Percentiles rank a stretch among this genome's conserved stretches.
Evolutionary conservation across 2,329 filamentous ascomycete genomes (phyloP).

Genomic region (Sodiomyces alkalinus): DNA sequence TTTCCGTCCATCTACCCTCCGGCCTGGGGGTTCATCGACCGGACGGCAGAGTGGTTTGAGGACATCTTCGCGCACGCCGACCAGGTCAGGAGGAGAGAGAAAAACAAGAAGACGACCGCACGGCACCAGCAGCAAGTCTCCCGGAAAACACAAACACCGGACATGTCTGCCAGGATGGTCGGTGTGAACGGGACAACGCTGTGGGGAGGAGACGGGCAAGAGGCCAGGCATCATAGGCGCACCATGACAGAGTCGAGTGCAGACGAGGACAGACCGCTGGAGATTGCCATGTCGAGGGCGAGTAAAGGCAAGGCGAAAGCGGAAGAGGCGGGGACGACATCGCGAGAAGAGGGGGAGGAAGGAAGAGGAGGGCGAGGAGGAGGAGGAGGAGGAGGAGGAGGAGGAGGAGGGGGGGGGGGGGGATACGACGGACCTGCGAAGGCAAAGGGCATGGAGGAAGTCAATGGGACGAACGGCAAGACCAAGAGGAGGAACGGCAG

Average conservation of each 20-base stretch:
- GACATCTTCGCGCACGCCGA: constrained; percentile 51
- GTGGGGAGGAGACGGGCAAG: no score
- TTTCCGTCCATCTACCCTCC: constrained; percentile 81
- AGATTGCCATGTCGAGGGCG: constrained; percentile 53
- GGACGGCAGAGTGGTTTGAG: constrained; percentile 67
- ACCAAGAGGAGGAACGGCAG: constrained; percentile 11
- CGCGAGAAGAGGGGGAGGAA: constrained; percentile 8
- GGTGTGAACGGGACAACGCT: constrained; percentile 5
- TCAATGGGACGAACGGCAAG: constrained; percentile 1
- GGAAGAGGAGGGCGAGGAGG: constrained; percentile 9
- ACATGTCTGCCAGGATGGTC: not conserved
- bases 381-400: constrained; percentile 12
- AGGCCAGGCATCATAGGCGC: constrained; percentile 17
- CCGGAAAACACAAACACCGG: constrained; percentile 7
- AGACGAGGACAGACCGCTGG: constrained; percentile 67
- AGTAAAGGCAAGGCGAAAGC: constrained; percentile 10
- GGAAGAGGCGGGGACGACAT: constrained; percentile 7
- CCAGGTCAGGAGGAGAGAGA: constrained; percentile 18
- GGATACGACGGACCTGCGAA: not conserved
- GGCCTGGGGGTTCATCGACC: constrained; percentile 74
- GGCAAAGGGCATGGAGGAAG: no score
- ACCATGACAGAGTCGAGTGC: constrained; percentile 47
- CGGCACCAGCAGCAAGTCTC: constrained; percentile 3
- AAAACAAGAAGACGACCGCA: not conserved
- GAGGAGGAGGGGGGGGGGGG: constrained; percentile 10